A percentile compares a stretch with the other conserved stretches of the same genome.
Conservation (phyloP, 2,329 filamentous ascomycete genomes). For the Colletotrichum sp. region DNA sequence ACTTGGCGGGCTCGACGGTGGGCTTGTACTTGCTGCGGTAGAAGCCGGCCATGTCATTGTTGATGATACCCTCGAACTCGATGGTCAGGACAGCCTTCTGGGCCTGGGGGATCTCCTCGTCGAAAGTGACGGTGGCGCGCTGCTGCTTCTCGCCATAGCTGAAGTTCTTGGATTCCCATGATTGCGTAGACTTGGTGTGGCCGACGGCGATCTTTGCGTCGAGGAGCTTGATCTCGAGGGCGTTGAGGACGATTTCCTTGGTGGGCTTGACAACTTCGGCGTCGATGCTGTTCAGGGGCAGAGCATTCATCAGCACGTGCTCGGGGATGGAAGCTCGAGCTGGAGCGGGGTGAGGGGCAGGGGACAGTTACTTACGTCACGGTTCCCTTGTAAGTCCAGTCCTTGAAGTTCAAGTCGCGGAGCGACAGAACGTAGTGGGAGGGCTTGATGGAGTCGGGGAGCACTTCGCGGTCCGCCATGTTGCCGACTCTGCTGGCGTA, state of each 20-base stretch:
- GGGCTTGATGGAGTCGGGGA: constrained; percentile 74
- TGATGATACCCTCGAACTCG: constrained; percentile 81
- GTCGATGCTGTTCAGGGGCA: constrained; percentile 63
- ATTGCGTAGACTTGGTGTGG: constrained; percentile 60
- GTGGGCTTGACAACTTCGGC: constrained; percentile 74
- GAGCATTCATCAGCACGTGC: not conserved
- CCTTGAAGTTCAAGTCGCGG: constrained; percentile 77
- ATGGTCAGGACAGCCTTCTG: constrained; percentile 72
- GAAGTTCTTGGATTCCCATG: constrained; percentile 69
- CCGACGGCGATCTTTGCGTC: constrained; percentile 65
- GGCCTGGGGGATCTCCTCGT: constrained; percentile 70
- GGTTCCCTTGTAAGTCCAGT: constrained; percentile 80
- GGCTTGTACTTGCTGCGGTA: constrained; percentile 96
- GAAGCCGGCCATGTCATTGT: constrained; percentile 92
- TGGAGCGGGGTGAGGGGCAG: not conserved
- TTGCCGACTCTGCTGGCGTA: constrained; percentile 27
- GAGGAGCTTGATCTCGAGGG: constrained; percentile 81
- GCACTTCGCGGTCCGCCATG: constrained; percentile 67
- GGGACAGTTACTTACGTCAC: constrained; percentile 56
- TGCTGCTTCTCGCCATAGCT: constrained; percentile 85
- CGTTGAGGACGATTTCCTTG: constrained; percentile 82
- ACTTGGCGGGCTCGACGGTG: constrained; percentile 69
- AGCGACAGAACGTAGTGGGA: constrained; percentile 86
- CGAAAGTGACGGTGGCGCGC: constrained; percentile 79
- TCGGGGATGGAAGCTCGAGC: not conserved